Evolutionary conservation across 169 alveolate genomes (phyloP).

Genomic region (Nephromyces sp.): DNA sequence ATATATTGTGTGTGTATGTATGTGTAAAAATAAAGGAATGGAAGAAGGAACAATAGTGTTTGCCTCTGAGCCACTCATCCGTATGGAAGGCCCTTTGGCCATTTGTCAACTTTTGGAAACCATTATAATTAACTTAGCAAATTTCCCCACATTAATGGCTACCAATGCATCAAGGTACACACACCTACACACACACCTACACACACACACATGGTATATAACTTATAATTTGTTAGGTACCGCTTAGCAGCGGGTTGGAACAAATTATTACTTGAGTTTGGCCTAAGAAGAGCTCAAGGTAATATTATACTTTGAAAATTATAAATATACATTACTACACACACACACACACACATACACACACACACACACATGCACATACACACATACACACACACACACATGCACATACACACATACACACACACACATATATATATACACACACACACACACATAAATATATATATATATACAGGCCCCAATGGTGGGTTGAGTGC

Average conservation of each 20-base stretch:
- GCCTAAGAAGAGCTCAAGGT: conserved; percentile 42
- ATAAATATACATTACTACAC: too few species aligned
- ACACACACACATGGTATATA: too few species aligned
- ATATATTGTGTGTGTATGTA: too few species aligned
- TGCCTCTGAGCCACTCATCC: conserved; percentile 68
- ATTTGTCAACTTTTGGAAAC: conserved; percentile 74
- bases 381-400: too few species aligned
- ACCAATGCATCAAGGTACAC: conserved; percentile 54
- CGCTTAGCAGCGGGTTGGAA: conserved; percentile 59
- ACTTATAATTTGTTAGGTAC: conserved; percentile 33
- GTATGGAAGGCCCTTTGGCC: conserved; percentile 74
- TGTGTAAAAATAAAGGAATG: conserved; percentile 18
- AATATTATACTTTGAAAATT: too few species aligned
- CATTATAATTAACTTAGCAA: conserved; percentile 61
- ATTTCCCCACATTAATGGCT: conserved; percentile 71
- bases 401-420: too few species aligned
- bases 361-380: too few species aligned
- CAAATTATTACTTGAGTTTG: conserved; percentile 36
- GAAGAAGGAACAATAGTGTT: conserved; percentile 69
- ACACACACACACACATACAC: too few species aligned
- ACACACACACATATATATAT: too few species aligned
- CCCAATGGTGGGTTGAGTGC: conserved; percentile 86
- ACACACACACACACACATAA: too few species aligned
- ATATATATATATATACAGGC: too few species aligned
- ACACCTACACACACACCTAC: too few species aligned